Evolutionary conservation across 2,329 filamentous ascomycete genomes (phyloP), one percentile per base, ranked within the genome.

Genomic region (Xylariaceae sp.): DNA sequence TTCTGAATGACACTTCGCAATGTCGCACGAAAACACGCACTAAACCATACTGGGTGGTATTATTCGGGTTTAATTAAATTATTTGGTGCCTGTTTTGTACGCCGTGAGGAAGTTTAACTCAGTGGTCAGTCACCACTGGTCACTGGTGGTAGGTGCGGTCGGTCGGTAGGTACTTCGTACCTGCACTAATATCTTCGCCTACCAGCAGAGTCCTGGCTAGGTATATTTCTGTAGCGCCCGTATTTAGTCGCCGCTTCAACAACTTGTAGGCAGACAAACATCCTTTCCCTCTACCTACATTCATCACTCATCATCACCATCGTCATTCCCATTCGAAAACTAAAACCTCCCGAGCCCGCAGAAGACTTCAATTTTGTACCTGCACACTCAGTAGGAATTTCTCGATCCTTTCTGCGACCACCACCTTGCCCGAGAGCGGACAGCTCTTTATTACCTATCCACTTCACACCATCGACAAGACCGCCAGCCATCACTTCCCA

Each of bases 391-490:
- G 23, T 30, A 30, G 23, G 23, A 30, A 51, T 51, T 30, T 51
- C n/a, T 13, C 13, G 11, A 30, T 56, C 49, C 41, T 34, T 30
- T 49, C 47, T 30, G 3, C 17, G 15, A 53, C 35, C 10, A n/a
- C 34, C 53, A 17, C 17, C 35, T 44, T 18, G 41, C 39, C 52
- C 39, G 7, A 45, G 51, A 37, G 44, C 37, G 34, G 39, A 52
- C 41, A 11, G 56, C 58, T 56, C 49, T n/a, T n/a, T n/a, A 53
- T 39, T 49, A 34, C 50, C 10, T 11, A 23, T n/a, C 55, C 39
- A 9, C 18, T 37, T 30, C 23, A 35, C 30, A 58, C 44, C 53
- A 52, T 56, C 53, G 4, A n/a, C 62, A 53, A 58, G 37, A 52
- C 52, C 47, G 39, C 51, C 47, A 52, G 47, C 54, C 52, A 59